Percentiles rank a stretch among this genome's conserved stretches.
Evolutionary conservation across 108 stramenopile species (phyloP).

Genomic region (Epipyxis sp.): DNA sequence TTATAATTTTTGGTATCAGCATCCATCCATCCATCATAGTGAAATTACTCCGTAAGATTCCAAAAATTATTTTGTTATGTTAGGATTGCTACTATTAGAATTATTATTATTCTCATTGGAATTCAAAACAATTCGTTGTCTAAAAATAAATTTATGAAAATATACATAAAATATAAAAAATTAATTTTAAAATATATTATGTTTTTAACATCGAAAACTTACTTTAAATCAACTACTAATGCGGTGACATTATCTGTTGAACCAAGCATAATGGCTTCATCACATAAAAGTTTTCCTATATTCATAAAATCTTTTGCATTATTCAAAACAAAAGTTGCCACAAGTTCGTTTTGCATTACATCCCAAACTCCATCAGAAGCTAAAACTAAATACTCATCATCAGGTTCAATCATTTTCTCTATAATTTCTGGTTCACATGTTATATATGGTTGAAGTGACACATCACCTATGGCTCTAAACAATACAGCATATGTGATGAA

Average conservation of each 20-base stretch:
- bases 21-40: no score
- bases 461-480: conserved; percentile 29
- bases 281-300: not conserved
- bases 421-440: conserved; percentile 25
- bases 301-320: not conserved
- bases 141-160: no score
- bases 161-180: no score
- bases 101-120: no score
- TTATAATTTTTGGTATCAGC: no score
- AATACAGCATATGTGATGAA: not conserved
- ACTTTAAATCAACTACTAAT: conserved; percentile 25
- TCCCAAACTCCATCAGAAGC: conserved; percentile 51
- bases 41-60: no score
- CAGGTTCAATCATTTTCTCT: not conserved
- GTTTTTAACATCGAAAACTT: conserved; percentile 4
- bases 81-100: no score
- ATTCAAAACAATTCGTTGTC: no score
- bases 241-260: conserved; percentile 23
- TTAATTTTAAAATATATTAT: no score
- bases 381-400: conserved; percentile 36
- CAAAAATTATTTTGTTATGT: no score
- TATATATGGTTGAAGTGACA: conserved; percentile 26
- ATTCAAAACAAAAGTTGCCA: conserved; percentile 25
- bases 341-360: conserved; percentile 37
- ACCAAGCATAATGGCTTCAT: not conserved